phyloP scores from a whole-genome alignment of 2,329 filamentous ascomycete species.

The Diaporthe sp. region DNA sequence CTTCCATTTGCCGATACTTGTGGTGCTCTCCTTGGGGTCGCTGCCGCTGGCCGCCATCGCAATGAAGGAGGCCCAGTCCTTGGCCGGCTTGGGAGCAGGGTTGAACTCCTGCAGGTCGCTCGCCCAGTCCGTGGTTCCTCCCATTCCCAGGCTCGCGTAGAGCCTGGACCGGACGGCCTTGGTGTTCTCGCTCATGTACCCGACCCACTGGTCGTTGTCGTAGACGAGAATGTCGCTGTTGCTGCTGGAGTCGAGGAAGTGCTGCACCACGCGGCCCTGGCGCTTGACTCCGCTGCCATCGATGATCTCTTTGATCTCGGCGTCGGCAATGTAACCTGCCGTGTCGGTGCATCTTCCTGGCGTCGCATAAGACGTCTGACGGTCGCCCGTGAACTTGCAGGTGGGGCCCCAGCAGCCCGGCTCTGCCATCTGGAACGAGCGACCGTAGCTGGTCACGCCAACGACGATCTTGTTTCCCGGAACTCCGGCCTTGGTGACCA shows the following conservation, averaged over 20 bases:
- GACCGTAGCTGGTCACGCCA: constrained; percentile 24
- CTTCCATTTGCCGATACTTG: no score
- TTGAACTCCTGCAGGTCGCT: constrained; percentile 44
- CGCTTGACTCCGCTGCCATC: constrained; percentile 6
- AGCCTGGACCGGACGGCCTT: constrained; percentile 39
- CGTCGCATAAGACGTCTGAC: constrained; percentile 29
- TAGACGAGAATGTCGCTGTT: constrained; percentile 42
- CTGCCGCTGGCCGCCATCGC: no score
- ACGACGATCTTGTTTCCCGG: background rate
- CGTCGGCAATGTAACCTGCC: constrained; percentile 55
- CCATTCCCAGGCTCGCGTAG: constrained; percentile 41
- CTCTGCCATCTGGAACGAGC: background rate
- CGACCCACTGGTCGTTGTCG: constrained; percentile 42
- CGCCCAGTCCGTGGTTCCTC: constrained; percentile 48
- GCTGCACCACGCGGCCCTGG: constrained; percentile 35
- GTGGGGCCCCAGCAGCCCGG: background rate
- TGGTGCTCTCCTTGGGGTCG: no score
- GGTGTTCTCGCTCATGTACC: constrained; percentile 41
- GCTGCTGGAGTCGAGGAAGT: constrained; percentile 35
- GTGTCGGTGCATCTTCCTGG: constrained; percentile 54
- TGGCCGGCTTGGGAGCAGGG: background rate
- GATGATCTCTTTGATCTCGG: constrained; percentile 55
- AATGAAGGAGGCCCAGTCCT: background rate
- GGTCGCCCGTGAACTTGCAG: constrained; percentile 39
- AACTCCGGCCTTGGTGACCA: constrained; percentile 12